Evolutionary conservation across 2,329 filamentous ascomycete genomes (phyloP), one percentile per base, ranked within the genome.

Genomic region (Trichoderma sp.): DNA sequence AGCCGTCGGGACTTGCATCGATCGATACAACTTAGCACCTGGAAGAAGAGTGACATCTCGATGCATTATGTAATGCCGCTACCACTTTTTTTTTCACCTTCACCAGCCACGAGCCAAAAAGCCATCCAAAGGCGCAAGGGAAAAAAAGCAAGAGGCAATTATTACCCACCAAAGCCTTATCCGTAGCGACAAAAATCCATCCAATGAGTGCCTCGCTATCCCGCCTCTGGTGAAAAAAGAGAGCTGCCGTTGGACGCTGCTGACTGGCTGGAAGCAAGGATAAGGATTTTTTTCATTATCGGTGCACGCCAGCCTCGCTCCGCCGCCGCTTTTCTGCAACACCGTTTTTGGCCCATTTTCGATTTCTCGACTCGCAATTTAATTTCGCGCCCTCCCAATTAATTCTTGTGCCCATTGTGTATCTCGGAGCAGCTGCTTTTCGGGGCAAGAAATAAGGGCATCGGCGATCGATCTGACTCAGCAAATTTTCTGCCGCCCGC

Each of bases 371-470:
- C 65, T 74, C 8, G 18, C 29, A n/a, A 33, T 33, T 31, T 41
- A 63, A 33, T 63, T 63, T 76, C 66, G 59, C 63, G 45, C 72
- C 31, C 21, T 24, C 18, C 67, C 38, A 41, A 41, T 41, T 41
- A 74, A 67, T 77, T 78, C 35, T 38, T 79, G 80, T 83, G 82
- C 78, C 77, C 75, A 67, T 84, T 85, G 84, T 85, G 84, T 85
- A 85, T 85, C 84, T 79, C 78, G 41, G 75, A 75, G 77, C 79
- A 79, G 78, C 81, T 80, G 80, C 82, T 79, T 81, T 82, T 81
- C 81, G 83, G 83, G 83, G 83, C 83, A 84, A 79, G 82, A 83
- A 83, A 83, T 84, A 83, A 85, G 83, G 83, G 83, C 83, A 84
- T 77, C 78, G 77, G 80, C 71, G 63, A 74, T 74, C 75, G 80